Evolutionary conservation across 1,284 basidiomycete genomes (phyloP).

Genomic region (Sporisorium reilianum): DNA sequence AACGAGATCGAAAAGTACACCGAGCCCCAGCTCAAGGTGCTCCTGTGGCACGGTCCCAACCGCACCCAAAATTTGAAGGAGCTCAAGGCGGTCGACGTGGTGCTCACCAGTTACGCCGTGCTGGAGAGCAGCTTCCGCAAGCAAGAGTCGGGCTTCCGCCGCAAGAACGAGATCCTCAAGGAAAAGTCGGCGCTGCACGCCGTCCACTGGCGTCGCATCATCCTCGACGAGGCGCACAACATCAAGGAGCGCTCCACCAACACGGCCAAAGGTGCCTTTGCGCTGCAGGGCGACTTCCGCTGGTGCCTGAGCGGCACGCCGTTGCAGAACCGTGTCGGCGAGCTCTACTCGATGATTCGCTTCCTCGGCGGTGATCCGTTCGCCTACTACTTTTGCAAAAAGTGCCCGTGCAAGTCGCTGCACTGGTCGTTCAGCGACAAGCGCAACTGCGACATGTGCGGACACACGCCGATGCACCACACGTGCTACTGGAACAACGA

Average conservation of each 20-base stretch:
- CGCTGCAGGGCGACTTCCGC: conserved; percentile 81
- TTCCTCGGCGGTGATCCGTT: conserved; percentile 62
- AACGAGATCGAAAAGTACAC: conserved; percentile 83
- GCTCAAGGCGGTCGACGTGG: conserved; percentile 88
- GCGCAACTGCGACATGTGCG: conserved; percentile 87
- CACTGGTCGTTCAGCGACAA: conserved; percentile 91
- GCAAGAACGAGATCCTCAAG: conserved; percentile 85
- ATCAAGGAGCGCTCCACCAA: conserved; percentile 89
- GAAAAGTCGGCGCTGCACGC: conserved; percentile 88
- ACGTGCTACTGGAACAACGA: conserved; percentile 73
- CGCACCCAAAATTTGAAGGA: conserved; percentile 75
- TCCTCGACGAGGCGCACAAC: conserved; percentile 96
- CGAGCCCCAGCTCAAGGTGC: conserved; percentile 73
- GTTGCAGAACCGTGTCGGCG: conserved; percentile 83
- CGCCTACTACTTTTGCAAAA: conserved; percentile 75
- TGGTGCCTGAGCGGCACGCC: conserved; percentile 99
- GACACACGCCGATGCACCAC: conserved; percentile 94
- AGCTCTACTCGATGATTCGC: conserved; percentile 90
- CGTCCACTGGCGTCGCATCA: conserved; percentile 85
- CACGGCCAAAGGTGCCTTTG: conserved; percentile 95
- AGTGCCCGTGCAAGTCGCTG: conserved; percentile 85
- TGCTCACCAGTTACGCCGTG: conserved; percentile 75
- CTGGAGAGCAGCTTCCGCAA: conserved; percentile 93
- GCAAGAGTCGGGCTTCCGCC: conserved; percentile 90
- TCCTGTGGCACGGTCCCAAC: conserved; percentile 88